Conservation (phyloP, 169 alveolate species). For the Cryptosporidium canis region DNA sequence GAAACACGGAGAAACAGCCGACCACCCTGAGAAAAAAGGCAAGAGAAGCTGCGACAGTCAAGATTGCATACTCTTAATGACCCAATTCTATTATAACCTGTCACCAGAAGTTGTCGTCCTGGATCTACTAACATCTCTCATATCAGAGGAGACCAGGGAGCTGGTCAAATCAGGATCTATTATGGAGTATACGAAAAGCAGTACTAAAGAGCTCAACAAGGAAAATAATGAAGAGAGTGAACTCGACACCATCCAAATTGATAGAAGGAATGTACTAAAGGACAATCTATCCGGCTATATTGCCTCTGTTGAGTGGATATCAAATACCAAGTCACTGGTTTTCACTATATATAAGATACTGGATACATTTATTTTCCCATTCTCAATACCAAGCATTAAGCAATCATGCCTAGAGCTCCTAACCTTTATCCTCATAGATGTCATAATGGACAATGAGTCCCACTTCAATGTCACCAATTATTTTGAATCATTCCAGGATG, state of each 20-base stretch:
- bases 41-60: not conserved
- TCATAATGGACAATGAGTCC: constrained; percentile 8
- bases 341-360: constrained; percentile 4
- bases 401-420: constrained; percentile 17
- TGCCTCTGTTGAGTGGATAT: constrained; percentile 33
- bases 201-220: not conserved
- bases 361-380: constrained; percentile 46
- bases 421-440: constrained; percentile 13
- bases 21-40: not conserved
- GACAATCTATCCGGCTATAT: constrained; percentile 19
- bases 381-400: constrained; percentile 36
- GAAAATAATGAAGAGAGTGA: constrained; percentile 2
- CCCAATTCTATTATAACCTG: constrained; percentile 22
- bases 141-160: constrained; percentile 18
- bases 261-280: constrained; percentile 27
- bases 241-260: not conserved
- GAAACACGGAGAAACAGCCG: not conserved
- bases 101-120: constrained; percentile 56
- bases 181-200: not conserved
- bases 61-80: constrained; percentile 3
- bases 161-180: not conserved
- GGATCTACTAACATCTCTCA: constrained; percentile 46
- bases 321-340: not conserved
- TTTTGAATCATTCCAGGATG: constrained; percentile 8
- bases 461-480: not conserved